A percentile compares a stretch with the other conserved stretches of the same genome.
Evolutionary conservation across 768 basidiomycete genomes (phyloP).

Genomic region (Rhodosporidiobolus odoratus): DNA sequence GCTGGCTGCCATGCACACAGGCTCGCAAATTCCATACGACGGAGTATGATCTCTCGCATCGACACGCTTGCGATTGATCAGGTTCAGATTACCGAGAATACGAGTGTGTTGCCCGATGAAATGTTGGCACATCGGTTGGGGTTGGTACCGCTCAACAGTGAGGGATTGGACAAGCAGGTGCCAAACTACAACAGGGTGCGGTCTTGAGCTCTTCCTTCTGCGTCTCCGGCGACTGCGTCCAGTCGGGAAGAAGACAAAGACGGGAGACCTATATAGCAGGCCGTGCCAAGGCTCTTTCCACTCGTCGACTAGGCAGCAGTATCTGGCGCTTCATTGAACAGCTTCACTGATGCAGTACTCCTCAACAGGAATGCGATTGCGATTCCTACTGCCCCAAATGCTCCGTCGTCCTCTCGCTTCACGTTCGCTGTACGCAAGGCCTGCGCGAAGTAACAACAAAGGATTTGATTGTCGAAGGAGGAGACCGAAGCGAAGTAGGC

Average conservation of each 20-base stretch:
- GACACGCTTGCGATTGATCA: constrained; percentile 97
- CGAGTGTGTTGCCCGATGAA: constrained; percentile 90
- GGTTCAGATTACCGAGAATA: constrained; percentile 85
- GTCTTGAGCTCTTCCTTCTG: background rate
- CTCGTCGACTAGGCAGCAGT: background rate
- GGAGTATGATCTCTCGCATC: constrained; percentile 93
- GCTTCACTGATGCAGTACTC: too few species aligned
- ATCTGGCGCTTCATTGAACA: too few species aligned
- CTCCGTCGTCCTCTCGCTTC: constrained; percentile 72
- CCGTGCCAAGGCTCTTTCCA: too few species aligned
- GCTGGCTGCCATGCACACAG: constrained; percentile 48
- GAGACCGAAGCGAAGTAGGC: constrained; percentile 22
- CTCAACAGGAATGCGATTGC: constrained; percentile 80
- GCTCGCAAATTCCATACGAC: constrained; percentile 87
- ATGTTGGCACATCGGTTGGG: constrained; percentile 94
- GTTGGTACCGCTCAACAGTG: constrained; percentile 84
- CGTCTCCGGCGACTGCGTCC: too few species aligned
- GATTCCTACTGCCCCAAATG: constrained; percentile 76
- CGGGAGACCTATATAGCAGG: too few species aligned
- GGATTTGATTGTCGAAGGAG: constrained; percentile 53
- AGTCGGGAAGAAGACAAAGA: too few species aligned
- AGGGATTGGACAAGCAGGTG: constrained; percentile 56
- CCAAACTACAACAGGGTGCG: constrained; percentile 47
- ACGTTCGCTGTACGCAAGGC: constrained; percentile 62
- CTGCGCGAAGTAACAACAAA: constrained; percentile 81